Evolutionary conservation across 2,329 filamentous ascomycete genomes (phyloP).

Genomic region (Aspergillus quadrilineatus): DNA sequence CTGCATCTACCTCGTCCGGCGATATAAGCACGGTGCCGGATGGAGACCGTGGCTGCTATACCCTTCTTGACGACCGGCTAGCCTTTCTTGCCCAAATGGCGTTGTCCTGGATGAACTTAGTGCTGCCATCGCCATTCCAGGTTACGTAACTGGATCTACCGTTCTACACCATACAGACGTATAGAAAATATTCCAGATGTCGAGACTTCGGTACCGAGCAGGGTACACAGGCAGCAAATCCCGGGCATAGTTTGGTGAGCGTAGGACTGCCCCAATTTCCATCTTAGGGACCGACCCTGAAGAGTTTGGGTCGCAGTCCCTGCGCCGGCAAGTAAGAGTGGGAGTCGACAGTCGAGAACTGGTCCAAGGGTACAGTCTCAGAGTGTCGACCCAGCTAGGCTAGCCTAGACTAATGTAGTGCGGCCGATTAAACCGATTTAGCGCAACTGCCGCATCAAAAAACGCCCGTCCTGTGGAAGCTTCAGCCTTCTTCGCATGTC

Average conservation of each 20-base stretch:
- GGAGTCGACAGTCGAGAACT: too few species aligned
- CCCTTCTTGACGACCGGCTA: neutral
- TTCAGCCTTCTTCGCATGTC: neutral
- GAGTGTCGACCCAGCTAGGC: too few species aligned
- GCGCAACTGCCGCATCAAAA: constrained; percentile 18
- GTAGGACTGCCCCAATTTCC: too few species aligned
- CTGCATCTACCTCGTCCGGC: neutral
- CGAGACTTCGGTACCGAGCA: neutral
- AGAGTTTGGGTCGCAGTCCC: neutral
- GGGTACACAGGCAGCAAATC: too few species aligned
- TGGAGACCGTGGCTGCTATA: neutral
- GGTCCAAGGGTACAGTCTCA: too few species aligned
- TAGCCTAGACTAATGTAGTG: neutral
- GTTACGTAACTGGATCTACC: constrained; percentile 3
- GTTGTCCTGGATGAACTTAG: neutral
- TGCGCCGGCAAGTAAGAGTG: neutral
- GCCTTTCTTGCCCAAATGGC: neutral
- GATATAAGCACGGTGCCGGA: neutral
- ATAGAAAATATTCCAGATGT: neutral
- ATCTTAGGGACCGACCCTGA: neutral
- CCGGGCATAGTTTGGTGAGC: too few species aligned
- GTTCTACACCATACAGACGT: neutral
- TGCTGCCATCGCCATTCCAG: neutral
- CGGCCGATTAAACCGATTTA: constrained; percentile 10
- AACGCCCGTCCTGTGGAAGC: constrained; percentile 6